Base-by-base conservation (phyloP, 2,329 filamentous ascomycete genomes). In the Calonectria multiphialidica region DNA sequence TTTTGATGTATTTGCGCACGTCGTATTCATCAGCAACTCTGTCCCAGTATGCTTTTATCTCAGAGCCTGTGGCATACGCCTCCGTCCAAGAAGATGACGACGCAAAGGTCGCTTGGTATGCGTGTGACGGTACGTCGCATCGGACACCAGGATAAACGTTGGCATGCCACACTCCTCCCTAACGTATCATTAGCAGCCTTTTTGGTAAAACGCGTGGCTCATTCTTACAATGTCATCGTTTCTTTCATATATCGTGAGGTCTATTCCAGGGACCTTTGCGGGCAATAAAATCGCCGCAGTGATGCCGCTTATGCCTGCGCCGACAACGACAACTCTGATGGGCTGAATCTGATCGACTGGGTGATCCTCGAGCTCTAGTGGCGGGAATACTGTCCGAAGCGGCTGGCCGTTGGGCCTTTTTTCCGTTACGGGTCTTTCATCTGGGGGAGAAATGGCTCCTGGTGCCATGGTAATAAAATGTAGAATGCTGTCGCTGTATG, bases 11-110 rank as follows among this genome's bases (percentile, higher is more conserved):
- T 15, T 68, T 68, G 57, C 57, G 57, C 28, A 68, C 55, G n/a
- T 45, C 45, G 37, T 63, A 68, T 6, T 68, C 57, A 13, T 55
- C 42, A 6, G 47, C 66, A 25, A 68, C 45, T 28, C 53, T 63
- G 15, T 63, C 18, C 57, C 66, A 68, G 37, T 68, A 68, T 10
- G 23, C 45, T 2, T 49, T 30, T n/a, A 68, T 68, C 25, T 68
- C 57, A 8, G 66, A 21, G 2, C 66, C 57, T n/a, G 18, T 49
- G 8, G 66, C 57, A 33, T 63, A 68, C 18, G 57, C 57, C 23
- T 68, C 66, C 1, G 45, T 68, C 66, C 66, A 68, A 2, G 45
- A 33, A 15, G 33, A 28, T 12, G 57, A 63, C 0, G 66, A 49
- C 15, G 45, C 25, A 68, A 68, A 63, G n/a, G 66, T 68, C 1